Evolutionary conservation across 2,329 filamentous ascomycete species (phyloP).

Genomic region (Rhexocercosporidium sp.): DNA sequence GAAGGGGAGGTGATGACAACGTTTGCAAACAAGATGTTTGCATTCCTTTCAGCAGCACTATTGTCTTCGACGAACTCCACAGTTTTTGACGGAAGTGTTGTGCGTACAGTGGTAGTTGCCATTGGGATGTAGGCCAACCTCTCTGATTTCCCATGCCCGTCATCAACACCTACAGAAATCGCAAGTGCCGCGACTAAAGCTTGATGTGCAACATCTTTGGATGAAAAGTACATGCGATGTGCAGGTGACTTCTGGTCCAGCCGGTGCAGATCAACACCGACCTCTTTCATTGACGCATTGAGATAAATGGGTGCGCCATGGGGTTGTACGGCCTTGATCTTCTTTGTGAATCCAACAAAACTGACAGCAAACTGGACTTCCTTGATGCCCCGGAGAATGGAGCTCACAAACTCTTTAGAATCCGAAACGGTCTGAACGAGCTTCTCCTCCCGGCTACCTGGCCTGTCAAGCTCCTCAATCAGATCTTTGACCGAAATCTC

Average conservation of each 20-base stretch:
- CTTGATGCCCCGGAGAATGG: conserved; percentile 88
- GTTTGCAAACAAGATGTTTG: conserved; percentile 87
- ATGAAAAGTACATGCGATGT: conserved; percentile 97
- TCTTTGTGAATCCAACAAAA: conserved; percentile 85
- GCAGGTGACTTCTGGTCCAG: conserved; percentile 91
- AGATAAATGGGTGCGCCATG: conserved; percentile 75
- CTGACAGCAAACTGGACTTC: conserved; percentile 96
- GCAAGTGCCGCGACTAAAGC: conserved; percentile 90
- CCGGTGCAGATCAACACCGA: conserved; percentile 89
- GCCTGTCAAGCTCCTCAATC: conserved; percentile 74
- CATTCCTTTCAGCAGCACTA: conserved; percentile 81
- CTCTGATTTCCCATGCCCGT: conserved; percentile 84
- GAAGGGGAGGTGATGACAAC: conserved; percentile 96
- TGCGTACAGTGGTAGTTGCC: conserved; percentile 94
- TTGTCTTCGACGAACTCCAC: conserved; percentile 78
- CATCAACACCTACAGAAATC: conserved; percentile 88
- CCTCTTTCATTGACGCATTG: conserved; percentile 93
- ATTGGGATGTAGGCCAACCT: conserved; percentile 93
- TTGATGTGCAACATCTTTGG: conserved; percentile 92
- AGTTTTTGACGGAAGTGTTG: conserved; percentile 92
- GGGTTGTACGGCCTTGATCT: conserved; percentile 70
- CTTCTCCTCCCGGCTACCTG: conserved; percentile 62
- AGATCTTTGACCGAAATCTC: conserved; percentile 71
- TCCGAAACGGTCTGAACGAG: conserved; percentile 86
- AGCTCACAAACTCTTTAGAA: conserved; percentile 89